Evolutionary conservation across 2,329 filamentous ascomycete species (phyloP), one percentile per base, ranked within the genome.

Genomic region (Fusarium verrucosum): DNA sequence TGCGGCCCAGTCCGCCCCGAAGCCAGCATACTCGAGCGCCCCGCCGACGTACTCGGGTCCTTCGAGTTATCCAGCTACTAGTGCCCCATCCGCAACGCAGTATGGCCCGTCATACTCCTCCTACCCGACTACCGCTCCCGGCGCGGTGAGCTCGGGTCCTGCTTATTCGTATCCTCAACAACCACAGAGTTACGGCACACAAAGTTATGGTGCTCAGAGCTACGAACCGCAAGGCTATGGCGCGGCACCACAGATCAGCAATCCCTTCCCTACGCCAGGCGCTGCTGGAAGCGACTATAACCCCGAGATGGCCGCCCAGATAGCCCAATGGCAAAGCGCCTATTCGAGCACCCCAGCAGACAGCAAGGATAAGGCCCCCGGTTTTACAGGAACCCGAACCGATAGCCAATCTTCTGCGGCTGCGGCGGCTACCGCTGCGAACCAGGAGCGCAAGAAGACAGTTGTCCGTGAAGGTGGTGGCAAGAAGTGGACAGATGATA

Each of bases 281-380:
- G 75, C 72, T 65, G 75, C 71, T 16, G 50, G 38, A 8, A 32
- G 26, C 37, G 81, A 83, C 65, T 86, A 83, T 73, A 85, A 97
- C 71, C 87, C 92, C 4, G 92, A 97, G 69, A 90, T 92, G 81
- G 92, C 95, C 56, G 92, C 92, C 26, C 92, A 96, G 76, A 94
- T 97, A 62, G 93, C 94, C 44, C 92, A 96, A 77, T 97, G 94
- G 92, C 93, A 96, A 78, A 94, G 90, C 77, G 92, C 93, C 23
- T 97, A 97, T 77, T 86, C 88, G 64, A 84, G 83, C 69, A 88
- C 90, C 45, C 80, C 83, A 11, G 73, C 75, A 32, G 68, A 76
- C n/a, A 73, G 73, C 49, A 72, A 70, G 65, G 53, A 81, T 53
- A 75, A 74, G 22, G 62, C 70, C 10, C 49, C 70, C 32, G 64